Evolutionary conservation across 805 yeast genomes (phyloP).

Genomic region (Clavispora vitiphila): DNA sequence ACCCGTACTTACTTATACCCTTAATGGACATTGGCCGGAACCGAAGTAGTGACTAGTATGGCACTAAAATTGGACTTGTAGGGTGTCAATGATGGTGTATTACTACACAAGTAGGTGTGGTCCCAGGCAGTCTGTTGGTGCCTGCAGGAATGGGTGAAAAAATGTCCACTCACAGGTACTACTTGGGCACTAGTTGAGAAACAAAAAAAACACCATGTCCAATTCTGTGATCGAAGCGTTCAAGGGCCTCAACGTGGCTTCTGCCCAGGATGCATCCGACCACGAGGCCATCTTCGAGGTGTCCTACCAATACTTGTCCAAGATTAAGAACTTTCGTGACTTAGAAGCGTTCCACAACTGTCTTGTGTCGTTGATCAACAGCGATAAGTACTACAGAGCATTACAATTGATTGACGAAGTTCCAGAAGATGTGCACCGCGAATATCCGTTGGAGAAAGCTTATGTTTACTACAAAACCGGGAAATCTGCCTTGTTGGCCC

Average conservation of each 20-base stretch:
- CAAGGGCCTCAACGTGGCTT: slow-evolving; percentile 32
- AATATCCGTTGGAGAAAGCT: slow-evolving; percentile 46
- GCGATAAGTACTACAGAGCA: slow-evolving; percentile 53
- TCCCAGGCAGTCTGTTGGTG: not conserved
- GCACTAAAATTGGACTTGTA: too few relatives aligned
- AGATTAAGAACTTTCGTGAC: slow-evolving; percentile 33
- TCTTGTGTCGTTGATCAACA: slow-evolving; percentile 54
- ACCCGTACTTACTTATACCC: not conserved
- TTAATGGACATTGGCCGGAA: slow-evolving; percentile 1
- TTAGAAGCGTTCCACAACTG: slow-evolving; percentile 35
- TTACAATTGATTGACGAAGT: slow-evolving; percentile 36
- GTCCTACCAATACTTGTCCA: slow-evolving; percentile 37
- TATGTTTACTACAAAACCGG: slow-evolving; percentile 60
- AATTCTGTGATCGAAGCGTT: slow-evolving; percentile 38
- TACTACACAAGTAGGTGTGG: too few relatives aligned
- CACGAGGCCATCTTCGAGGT: slow-evolving; percentile 35
- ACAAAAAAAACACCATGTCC: slow-evolving; percentile 22
- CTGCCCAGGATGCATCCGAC: slow-evolving; percentile 20
- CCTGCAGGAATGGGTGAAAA: slow-evolving; percentile 1
- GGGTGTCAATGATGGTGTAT: too few relatives aligned
- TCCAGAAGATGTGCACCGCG: slow-evolving; percentile 30
- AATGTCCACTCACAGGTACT: slow-evolving; percentile 1
- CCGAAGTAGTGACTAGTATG: too few relatives aligned
- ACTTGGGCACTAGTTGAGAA: not conserved
- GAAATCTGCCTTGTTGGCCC: slow-evolving; percentile 24